Evolutionary conservation across 208 protist genomes (phyloP).

Genomic region (Leishmania turanica): DNA sequence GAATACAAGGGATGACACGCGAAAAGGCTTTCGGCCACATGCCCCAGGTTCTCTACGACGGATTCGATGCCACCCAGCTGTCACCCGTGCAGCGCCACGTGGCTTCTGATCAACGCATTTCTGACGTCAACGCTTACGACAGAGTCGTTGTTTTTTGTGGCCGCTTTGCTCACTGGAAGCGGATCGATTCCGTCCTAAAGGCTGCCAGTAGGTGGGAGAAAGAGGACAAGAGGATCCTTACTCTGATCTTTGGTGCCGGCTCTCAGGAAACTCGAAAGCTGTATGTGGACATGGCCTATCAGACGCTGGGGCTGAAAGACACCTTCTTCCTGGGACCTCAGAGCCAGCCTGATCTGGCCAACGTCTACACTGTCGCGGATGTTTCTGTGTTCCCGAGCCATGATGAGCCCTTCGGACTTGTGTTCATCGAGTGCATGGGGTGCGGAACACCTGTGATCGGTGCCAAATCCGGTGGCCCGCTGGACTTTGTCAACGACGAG

Average conservation of each 20-base stretch:
- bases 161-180: conserved; percentile 84
- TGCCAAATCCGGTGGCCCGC: conserved; percentile 73
- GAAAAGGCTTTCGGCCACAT: conserved; percentile 58
- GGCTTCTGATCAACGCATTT: conserved; percentile 32
- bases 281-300: conserved; percentile 75
- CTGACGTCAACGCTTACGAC: conserved; percentile 61
- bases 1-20: conserved; percentile 60
- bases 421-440: conserved; percentile 86
- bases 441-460: conserved; percentile 80
- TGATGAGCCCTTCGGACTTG: conserved; percentile 78
- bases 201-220: conserved; percentile 67
- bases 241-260: conserved; percentile 61
- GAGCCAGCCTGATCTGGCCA: conserved; percentile 60
- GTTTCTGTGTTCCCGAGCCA: conserved; percentile 78
- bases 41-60: conserved; percentile 65
- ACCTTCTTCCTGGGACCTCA: conserved; percentile 76
- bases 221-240: conserved; percentile 51
- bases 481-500: conserved; percentile 75
- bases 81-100: conserved; percentile 33
- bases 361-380: conserved; percentile 63
- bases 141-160: conserved; percentile 74
- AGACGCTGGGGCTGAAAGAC: conserved; percentile 52
- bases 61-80: conserved; percentile 41
- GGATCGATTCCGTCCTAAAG: conserved; percentile 59
- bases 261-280: conserved; percentile 53